Percentiles rank a stretch among this genome's conserved stretches.
Conservation (phyloP, 805 yeast genomes). For the Candida ascalaphidarum region DNA sequence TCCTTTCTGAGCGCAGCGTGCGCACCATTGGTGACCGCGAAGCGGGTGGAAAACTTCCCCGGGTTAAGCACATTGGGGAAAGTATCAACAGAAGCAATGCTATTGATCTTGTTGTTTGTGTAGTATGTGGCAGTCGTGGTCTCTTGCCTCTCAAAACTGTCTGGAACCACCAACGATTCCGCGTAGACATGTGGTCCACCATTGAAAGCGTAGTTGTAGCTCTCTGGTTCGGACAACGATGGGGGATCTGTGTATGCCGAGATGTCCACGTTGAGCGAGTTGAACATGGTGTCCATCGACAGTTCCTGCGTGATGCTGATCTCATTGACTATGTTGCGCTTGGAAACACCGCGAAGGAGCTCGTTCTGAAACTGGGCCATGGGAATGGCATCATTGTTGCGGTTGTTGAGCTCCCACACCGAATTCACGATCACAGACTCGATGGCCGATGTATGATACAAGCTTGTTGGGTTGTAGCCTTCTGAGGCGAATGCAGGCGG, state of each 20-base stretch:
- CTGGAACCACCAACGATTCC: neutral
- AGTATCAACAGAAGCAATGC: slow-evolving; percentile 16
- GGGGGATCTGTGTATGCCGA: neutral
- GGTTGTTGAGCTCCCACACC: slow-evolving; percentile 38
- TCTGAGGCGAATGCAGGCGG: neutral
- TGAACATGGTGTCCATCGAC: neutral
- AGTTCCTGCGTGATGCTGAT: slow-evolving; percentile 6
- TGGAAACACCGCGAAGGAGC: slow-evolving; percentile 31
- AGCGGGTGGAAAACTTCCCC: too few relatives aligned
- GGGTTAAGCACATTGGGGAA: slow-evolving; percentile 16
- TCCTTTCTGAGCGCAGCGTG: too few relatives aligned
- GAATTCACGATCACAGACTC: slow-evolving; percentile 23
- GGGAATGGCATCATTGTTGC: slow-evolving; percentile 17
- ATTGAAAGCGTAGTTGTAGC: too few relatives aligned
- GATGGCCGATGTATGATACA: slow-evolving; percentile 35
- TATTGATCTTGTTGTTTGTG: slow-evolving; percentile 8
- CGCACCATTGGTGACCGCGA: too few relatives aligned
- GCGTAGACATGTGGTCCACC: neutral
- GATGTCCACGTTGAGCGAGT: neutral
- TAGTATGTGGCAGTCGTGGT: slow-evolving; percentile 1
- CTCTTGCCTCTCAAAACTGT: too few relatives aligned
- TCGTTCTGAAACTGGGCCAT: slow-evolving; percentile 39
- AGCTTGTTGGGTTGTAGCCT: slow-evolving; percentile 9
- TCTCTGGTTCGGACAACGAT: neutral
- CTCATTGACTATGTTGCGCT: slow-evolving; percentile 41